Evolutionary conservation across 1,284 basidiomycete species (phyloP).

Genomic region (Melampsora americana): DNA sequence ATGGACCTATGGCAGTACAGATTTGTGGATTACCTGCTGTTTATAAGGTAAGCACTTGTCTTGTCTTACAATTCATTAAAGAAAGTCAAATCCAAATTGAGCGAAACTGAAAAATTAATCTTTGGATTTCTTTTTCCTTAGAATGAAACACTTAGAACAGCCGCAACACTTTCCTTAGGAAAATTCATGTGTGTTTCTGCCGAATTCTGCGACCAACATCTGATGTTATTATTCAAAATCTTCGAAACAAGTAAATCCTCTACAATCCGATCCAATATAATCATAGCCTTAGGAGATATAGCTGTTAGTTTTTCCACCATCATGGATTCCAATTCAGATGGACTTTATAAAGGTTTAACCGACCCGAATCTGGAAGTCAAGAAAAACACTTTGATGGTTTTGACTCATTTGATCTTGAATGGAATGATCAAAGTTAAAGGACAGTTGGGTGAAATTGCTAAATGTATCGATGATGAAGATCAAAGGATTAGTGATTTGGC

Average conservation of each 20-base stretch:
- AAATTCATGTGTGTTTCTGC: slow-evolving; percentile 96
- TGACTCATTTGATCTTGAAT: slow-evolving; percentile 94
- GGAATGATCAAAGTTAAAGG: slow-evolving; percentile 99
- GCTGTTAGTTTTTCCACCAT: slow-evolving; percentile 94
- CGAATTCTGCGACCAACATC: slow-evolving; percentile 85
- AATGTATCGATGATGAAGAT: slow-evolving; percentile 93
- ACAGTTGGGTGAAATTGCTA: slow-evolving; percentile 98
- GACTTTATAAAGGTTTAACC: slow-evolving; percentile 82
- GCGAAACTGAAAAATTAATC: neutral
- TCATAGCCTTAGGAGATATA: slow-evolving; percentile 94
- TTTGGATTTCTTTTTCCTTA: slow-evolving; percentile 52
- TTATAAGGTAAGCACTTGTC: slow-evolving; percentile 57
- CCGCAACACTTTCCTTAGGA: slow-evolving; percentile 82
- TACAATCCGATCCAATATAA: slow-evolving; percentile 87
- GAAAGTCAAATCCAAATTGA: neutral
- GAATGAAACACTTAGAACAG: slow-evolving; percentile 80
- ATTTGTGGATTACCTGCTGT: slow-evolving; percentile 77
- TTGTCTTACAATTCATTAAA: neutral
- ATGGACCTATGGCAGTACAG: slow-evolving; percentile 82
- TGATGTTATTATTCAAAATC: slow-evolving; percentile 85
- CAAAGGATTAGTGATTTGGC: slow-evolving; percentile 84
- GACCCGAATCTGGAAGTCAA: slow-evolving; percentile 85
- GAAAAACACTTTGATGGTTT: slow-evolving; percentile 98
- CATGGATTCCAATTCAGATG: slow-evolving; percentile 84
- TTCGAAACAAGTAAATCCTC: slow-evolving; percentile 84